A percentile compares a stretch with the other conserved stretches of the same genome.
Conservation (phyloP, 306 rosid genomes). For the Trifolium dubium region DNA sequence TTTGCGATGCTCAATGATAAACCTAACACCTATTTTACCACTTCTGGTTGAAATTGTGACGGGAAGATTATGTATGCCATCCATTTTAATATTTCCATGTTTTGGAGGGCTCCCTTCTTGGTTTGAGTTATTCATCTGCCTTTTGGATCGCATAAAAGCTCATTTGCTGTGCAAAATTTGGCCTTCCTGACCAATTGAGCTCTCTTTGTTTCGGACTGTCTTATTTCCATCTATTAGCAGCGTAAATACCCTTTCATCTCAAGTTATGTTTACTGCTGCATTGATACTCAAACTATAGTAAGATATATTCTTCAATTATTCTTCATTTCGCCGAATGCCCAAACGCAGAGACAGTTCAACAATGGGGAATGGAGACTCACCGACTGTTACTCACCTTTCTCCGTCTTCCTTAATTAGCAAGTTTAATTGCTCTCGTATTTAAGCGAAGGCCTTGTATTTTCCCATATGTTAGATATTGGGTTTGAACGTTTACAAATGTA, state of each 20-base stretch:
- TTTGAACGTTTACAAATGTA: constrained; percentile 46
- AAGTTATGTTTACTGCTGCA: constrained; percentile 17
- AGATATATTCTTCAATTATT: constrained; percentile 13
- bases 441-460: constrained; percentile 39
- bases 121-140: constrained; percentile 16
- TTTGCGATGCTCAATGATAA: constrained; percentile 30
- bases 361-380: constrained; percentile 37
- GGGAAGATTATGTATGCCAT: not conserved
- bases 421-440: constrained; percentile 36
- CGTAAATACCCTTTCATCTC: constrained; percentile 25
- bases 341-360: constrained; percentile 15
- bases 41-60: not conserved
- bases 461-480: constrained; percentile 46
- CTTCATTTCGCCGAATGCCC: constrained; percentile 26
- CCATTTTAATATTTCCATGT: constrained; percentile 34
- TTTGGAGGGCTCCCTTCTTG: constrained; percentile 35
- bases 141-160: not conserved
- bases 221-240: constrained; percentile 20
- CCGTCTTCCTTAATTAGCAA: constrained; percentile 12
- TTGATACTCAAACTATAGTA: constrained; percentile 16
- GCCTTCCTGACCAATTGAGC: constrained; percentile 19
- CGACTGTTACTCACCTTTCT: constrained; percentile 29
- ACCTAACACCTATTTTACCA: constrained; percentile 22
- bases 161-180: constrained; percentile 10
- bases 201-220: constrained; percentile 20